Base-by-base conservation (phyloP, 352 stramenopile genomes). In the Pythium brachiatum region DNA sequence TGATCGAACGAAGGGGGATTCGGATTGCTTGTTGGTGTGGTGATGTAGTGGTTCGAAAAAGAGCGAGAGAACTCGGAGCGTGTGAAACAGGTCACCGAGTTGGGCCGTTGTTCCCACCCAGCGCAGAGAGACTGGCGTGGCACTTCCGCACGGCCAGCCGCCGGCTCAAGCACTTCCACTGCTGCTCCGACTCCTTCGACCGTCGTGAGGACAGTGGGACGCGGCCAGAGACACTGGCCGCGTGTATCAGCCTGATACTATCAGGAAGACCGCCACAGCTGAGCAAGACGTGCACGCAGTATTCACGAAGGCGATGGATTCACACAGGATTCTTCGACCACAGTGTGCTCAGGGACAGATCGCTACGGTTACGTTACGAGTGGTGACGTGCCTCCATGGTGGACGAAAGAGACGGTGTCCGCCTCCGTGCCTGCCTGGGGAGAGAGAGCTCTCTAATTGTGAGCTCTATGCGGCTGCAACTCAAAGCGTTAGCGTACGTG, bases 51-150 rank as follows among this genome's bases (percentile, higher is more conserved):
- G 6, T 48, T 27, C 41, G 41, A 46, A 46, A 46, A 48, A 48
- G 41, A 48, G 41, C 41, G 41, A 48, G 41, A 48, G 41, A 27
- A 48, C 21, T 48, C 21, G 18, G 20, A 48, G 18, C 41, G 41
- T 48, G 41, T 26, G 41, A 48, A 48, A 48, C n/a, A 48, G 41
- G 41, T 48, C 41, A 48, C 41, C 41, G 41, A 27, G 41, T 48
- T 48, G 41, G 41, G 9, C 20, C 41, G 41, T 48, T 48, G 41
- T 20, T 48, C 41, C 41, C 41, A 48, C 20, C 41, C 20, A 46
- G 18, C n/a, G 41, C n/a, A 27, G 18, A 48, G 41, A 48, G 41
- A 48, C 41, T 15, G 41, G 20, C 7, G 41, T 15, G 41, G 41
- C 41, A 48, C 23, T 48, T 48, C 41, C 41, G 7, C 41, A 27